Conservation (phyloP, 1,284 basidiomycete genomes). For the Ceratobasidium sp. region DNA sequence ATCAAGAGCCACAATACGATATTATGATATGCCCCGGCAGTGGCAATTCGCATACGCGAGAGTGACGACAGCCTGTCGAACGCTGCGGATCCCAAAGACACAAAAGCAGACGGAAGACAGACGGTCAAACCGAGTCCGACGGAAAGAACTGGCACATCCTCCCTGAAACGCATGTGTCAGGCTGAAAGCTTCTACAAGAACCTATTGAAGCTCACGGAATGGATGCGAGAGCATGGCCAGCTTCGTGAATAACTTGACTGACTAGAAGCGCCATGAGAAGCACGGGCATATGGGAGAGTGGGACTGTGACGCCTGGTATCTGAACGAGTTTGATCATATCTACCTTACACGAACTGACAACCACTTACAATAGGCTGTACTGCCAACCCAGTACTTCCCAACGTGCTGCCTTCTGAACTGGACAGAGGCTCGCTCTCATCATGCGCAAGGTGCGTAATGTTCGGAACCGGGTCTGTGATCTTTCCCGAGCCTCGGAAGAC, state of each 20-base stretch:
- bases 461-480: not conserved
- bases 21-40: conserved; percentile 79
- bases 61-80: conserved; percentile 58
- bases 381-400: conserved; percentile 20
- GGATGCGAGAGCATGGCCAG: conserved; percentile 73
- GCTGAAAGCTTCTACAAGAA: no score
- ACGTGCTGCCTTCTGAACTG: conserved; percentile 7
- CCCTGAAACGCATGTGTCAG: conserved; percentile 54
- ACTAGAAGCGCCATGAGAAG: conserved; percentile 68
- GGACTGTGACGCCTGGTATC: conserved; percentile 81
- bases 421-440: conserved; percentile 15
- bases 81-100: conserved; percentile 61
- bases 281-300: conserved; percentile 68
- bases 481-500: not conserved
- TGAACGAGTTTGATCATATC: conserved; percentile 51
- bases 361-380: conserved; percentile 31
- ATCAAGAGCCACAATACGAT: conserved; percentile 61
- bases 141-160: conserved; percentile 65
- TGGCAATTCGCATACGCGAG: conserved; percentile 65
- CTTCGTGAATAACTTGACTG: conserved; percentile 72
- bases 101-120: conserved; percentile 75
- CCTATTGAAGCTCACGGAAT: conserved; percentile 64
- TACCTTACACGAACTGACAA: not conserved
- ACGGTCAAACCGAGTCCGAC: conserved; percentile 67
- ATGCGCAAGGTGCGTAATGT: not conserved